These are phyloP conservation scores for Closterium sp. DNA, from an alignment of 139 green algal species.

Conservation along the genomic window DNA sequence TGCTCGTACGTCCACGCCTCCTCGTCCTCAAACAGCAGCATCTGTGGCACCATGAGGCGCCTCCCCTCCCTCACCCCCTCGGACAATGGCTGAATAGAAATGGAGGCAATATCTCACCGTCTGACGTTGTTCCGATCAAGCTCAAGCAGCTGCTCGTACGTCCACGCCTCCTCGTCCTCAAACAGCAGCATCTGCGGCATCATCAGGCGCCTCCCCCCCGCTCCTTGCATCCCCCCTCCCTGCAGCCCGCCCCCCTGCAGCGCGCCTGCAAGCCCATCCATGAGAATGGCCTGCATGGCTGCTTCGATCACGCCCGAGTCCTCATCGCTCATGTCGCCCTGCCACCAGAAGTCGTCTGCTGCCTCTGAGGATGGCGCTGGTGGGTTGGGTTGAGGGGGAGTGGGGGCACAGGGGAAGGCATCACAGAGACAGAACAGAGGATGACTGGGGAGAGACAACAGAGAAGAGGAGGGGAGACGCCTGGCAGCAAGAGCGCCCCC, in stretches of 20 bases:
- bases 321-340: background rate
- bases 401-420: too few species aligned
- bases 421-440: too few species aligned
- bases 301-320: background rate
- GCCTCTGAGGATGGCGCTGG: background rate
- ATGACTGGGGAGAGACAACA: too few species aligned
- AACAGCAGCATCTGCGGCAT: constrained; percentile 2
- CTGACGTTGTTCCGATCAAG: constrained; percentile 18
- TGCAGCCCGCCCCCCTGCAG: background rate
- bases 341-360: background rate
- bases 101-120: background rate
- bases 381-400: background rate
- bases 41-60: background rate
- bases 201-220: background rate
- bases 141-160: constrained; percentile 18
- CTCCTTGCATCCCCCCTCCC: background rate
- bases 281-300: background rate
- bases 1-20: background rate
- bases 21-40: background rate
- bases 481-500: too few species aligned
- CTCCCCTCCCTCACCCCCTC: background rate
- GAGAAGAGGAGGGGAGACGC: background rate
- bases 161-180: constrained; percentile 20
- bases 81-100: too few species aligned
- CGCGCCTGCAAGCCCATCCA: background rate